Evolutionary conservation across 176 grass and related monocot genomes (phyloP), one percentile per base, ranked within the genome.

Genomic region (Coix lacrymajobi): DNA sequence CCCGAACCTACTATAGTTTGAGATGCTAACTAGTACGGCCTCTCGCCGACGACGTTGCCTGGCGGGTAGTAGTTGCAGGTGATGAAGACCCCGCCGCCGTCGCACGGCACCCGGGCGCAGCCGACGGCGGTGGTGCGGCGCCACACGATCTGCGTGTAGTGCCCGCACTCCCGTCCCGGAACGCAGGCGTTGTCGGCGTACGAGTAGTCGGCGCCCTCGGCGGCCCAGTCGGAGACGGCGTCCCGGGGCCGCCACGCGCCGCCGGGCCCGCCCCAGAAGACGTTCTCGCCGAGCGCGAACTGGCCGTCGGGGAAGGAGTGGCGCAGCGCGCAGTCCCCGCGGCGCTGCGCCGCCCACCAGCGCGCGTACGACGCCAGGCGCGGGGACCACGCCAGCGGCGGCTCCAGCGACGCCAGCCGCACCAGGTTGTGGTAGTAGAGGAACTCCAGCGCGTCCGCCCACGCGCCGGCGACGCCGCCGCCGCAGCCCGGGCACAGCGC

Each of bases 121-220:
- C 87, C 93, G 7, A 92, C 75, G 10, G 79, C 56, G 24, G 63
- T 58, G 26, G 93, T 95, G 64, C 58, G 54, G 10, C 78, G 66
- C 93, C 93, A 95, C 57, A 95, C 90, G 79, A 95, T 90, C 87
- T 95, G 93, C 1, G 85, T 95, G 87, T 95, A 95, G 83, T 95
- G 93, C 0, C 69, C 85, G 82, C 93, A 95, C 66, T 92, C 78
- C 37, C 75, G 22, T 0, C 90, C 90, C 0, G 87, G 26, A 4
- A 62, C 90, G 84, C 93, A 95, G 2, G 90, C 71, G 85, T 95
- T 95, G 60, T 79, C 78, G 3, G 75, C 79, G 75, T 92, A 90
- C 1, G 78, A 85, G 81, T 95, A 92, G 82, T 95, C 87, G 32
- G 67, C 73, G 34, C 83, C 90, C 83, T 95, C 90, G 7, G 69